Evolutionary conservation across 2,329 filamentous ascomycete genomes (phyloP).

Genomic region (Ceratocystis cacaofunesta): DNA sequence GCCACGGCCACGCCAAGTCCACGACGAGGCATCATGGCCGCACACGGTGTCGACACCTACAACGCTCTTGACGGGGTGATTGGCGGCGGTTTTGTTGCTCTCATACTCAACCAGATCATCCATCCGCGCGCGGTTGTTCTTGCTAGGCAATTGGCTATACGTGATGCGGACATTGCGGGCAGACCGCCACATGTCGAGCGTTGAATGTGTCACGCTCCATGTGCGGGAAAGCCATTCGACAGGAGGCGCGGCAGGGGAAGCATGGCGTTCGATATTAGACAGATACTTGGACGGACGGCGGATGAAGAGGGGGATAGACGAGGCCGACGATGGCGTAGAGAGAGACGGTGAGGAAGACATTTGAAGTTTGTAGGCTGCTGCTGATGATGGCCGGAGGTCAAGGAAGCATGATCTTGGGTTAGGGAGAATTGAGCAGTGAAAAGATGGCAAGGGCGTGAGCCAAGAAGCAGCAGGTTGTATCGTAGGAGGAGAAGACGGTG

Average conservation of each 20-base stretch:
- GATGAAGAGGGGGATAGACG: constrained; percentile 6
- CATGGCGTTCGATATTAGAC: constrained; percentile 8
- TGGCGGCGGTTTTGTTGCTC: constrained; percentile 30
- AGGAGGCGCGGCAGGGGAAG: constrained; percentile 26
- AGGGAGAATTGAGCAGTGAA: not conserved
- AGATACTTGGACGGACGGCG: constrained; percentile 12
- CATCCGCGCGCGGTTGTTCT: constrained; percentile 34
- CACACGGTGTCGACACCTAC: constrained; percentile 45
- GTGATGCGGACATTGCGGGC: constrained; percentile 69
- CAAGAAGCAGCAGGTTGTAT: not conserved
- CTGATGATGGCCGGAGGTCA: not conserved
- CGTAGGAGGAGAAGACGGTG: not conserved
- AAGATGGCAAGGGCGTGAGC: not conserved
- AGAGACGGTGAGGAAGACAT: constrained; percentile 1
- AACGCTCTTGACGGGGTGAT: constrained; percentile 42
- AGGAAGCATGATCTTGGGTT: not conserved
- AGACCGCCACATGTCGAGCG: constrained; percentile 64
- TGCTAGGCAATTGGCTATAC: constrained; percentile 42
- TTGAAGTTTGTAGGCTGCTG: not conserved
- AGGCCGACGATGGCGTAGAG: constrained; percentile 5
- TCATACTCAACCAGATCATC: constrained; percentile 64
- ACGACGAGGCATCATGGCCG: constrained; percentile 29
- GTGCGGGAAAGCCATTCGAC: constrained; percentile 48
- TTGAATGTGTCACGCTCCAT: constrained; percentile 63
- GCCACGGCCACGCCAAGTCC: constrained; percentile 69